These are phyloP conservation scores for Persicaria maculosa DNA, from an alignment of 148 eudicot species.

Conservation along the genomic window DNA sequence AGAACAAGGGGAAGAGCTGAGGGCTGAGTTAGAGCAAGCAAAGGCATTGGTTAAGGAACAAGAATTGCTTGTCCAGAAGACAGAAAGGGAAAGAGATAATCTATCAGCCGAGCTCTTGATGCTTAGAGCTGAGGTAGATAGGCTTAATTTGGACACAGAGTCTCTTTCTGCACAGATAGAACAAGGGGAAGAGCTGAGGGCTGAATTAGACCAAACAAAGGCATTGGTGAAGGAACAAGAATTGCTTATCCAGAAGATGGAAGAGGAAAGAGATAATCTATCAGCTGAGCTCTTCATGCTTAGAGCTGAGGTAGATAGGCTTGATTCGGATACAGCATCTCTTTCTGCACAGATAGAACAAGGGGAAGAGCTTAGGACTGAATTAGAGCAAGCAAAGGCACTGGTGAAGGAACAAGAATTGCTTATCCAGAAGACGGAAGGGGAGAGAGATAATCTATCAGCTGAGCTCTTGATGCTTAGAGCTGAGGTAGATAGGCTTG, in stretches of 20 bases:
- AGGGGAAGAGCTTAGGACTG: conserved; percentile 25
- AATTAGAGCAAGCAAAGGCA: conserved; percentile 34
- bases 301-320: not conserved
- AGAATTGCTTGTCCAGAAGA: conserved; percentile 25
- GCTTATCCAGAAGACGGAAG: conserved; percentile 28
- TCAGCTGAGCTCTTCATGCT: not conserved
- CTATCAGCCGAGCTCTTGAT: not conserved
- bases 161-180: too few relatives aligned
- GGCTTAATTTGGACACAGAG: too few relatives aligned
- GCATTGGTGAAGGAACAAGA: conserved; percentile 23
- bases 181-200: conserved; percentile 1
- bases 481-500: not conserved
- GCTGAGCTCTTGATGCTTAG: not conserved
- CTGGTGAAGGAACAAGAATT: conserved; percentile 38
- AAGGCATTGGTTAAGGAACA: conserved; percentile 26
- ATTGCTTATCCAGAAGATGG: conserved; percentile 32
- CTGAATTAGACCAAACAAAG: conserved; percentile 28
- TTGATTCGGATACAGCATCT: not conserved
- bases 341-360: conserved; percentile 13
- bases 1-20: conserved; percentile 1
- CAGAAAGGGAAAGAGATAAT: conserved; percentile 27
- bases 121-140: too few relatives aligned
- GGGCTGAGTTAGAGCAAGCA: conserved; percentile 25
- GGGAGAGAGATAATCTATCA: conserved; percentile 28
- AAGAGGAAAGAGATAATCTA: conserved; percentile 24